Conservation (phyloP, 164 flowering plant genomes). For the Malania oleifera region DNA sequence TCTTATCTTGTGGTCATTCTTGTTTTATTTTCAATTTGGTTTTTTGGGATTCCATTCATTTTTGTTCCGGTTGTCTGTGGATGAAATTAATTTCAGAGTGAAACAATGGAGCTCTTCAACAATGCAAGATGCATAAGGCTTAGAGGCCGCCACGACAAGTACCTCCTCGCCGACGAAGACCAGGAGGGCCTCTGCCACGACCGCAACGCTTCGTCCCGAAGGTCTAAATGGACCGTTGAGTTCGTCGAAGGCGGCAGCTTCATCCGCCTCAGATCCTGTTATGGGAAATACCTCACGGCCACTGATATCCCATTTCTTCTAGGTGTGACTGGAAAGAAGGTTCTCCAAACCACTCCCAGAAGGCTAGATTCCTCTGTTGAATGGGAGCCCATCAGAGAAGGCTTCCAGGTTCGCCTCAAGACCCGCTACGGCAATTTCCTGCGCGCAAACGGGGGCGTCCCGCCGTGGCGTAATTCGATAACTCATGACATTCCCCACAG, state of each 20-base stretch:
- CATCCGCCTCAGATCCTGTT: constrained; percentile 38
- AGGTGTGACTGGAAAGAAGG: constrained; percentile 40
- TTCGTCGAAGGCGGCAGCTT: constrained; percentile 6
- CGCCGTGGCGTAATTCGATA: constrained; percentile 56
- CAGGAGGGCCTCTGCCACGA: constrained; percentile 33
- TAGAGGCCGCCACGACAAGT: constrained; percentile 40
- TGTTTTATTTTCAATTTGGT: not conserved
- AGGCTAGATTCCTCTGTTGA: constrained; percentile 39
- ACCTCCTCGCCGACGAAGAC: constrained; percentile 38
- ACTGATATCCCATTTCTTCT: constrained; percentile 26
- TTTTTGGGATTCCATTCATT: not conserved
- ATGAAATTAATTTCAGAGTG: not conserved
- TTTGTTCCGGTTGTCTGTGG: not conserved
- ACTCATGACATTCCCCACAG: constrained; percentile 58
- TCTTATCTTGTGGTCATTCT: not conserved
- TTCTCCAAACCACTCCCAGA: constrained; percentile 31
- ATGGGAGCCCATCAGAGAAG: constrained; percentile 59
- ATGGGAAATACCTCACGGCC: constrained; percentile 41
- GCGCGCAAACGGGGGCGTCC: constrained; percentile 53
- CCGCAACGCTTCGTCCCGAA: constrained; percentile 22
- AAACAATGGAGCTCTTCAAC: constrained; percentile 21
- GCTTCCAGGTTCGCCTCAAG: constrained; percentile 38
- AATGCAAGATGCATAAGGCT: constrained; percentile 26
- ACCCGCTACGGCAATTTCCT: constrained; percentile 43
- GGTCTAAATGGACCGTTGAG: constrained; percentile 40